Base-by-base conservation (phyloP, 352 stramenopile genomes). In the Aphanomyces astaci region DNA sequence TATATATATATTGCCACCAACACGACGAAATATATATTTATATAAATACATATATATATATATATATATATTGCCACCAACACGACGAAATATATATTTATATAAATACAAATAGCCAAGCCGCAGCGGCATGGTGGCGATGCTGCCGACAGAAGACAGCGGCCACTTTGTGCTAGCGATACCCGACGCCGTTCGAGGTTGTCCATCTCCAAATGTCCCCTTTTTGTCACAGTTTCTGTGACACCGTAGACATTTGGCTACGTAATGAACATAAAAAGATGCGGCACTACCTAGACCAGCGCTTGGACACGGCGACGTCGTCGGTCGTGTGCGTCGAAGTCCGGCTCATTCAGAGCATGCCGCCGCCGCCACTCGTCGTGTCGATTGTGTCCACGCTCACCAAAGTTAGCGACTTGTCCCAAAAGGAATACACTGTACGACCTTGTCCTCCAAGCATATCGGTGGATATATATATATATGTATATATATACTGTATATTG, bases 391-490 rank as follows among this genome's bases (percentile, higher is more conserved):
- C 70, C n/a, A 88, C 79, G n/a, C 86, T 86, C 63, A 90, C 75
- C 69, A 90, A 87, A 72, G 71, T 90, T 25, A 94, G 85, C 64
- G 85, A 94, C 64, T 71, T 94, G 0, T 89, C 84, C 2, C 80
- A 89, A 54, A 78, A 80, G 9, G 70, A 73, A 28, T 93, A 88
- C 66, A 93, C 84, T 0, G 71, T 71, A n/a, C n/a, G n/a, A n/a
- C n/a, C n/a, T n/a, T n/a, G n/a, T n/a, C n/a, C n/a, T n/a, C n/a
- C n/a, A n/a, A n/a, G n/a, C n/a, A n/a, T n/a, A n/a, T n/a, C n/a
- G n/a, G n/a, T n/a, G n/a, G n/a, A n/a, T n/a, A n/a, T n/a, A n/a
- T n/a, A n/a, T n/a, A n/a, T n/a, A n/a, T n/a, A n/a, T n/a, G n/a
- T n/a, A n/a, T n/a, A n/a, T n/a, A n/a, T n/a, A n/a, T n/a, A n/a